phyloP scores from a whole-genome alignment of 2,329 filamentous ascomycete genomes.

The Clarireedia homoeocarpa region DNA sequence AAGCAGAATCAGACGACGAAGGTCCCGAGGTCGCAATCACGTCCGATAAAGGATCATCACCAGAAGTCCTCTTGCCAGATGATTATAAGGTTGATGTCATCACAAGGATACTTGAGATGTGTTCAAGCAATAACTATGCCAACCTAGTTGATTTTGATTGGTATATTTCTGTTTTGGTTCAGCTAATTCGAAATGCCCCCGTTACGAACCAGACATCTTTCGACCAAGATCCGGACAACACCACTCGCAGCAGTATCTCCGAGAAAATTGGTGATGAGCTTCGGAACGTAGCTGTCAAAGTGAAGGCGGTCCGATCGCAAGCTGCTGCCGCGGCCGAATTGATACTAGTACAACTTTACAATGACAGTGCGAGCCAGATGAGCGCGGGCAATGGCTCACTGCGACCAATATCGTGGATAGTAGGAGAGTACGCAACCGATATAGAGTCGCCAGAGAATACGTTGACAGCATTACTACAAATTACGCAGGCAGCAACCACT shows the following conservation, averaged over 20 bases:
- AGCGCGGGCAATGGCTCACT: slow-evolving; percentile 60
- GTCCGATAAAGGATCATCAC: slow-evolving; percentile 44
- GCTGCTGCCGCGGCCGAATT: slow-evolving; percentile 77
- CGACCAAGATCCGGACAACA: slow-evolving; percentile 7
- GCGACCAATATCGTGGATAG: slow-evolving; percentile 72
- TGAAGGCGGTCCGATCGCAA: slow-evolving; percentile 71
- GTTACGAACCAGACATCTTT: slow-evolving; percentile 33
- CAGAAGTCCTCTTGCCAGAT: slow-evolving; percentile 62
- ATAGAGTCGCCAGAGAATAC: slow-evolving; percentile 63
- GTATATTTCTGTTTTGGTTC: slow-evolving; percentile 87
- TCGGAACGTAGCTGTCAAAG: slow-evolving; percentile 84
- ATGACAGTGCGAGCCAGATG: slow-evolving; percentile 42
- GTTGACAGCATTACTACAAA: slow-evolving; percentile 66
- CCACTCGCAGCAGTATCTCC: slow-evolving; percentile 40
- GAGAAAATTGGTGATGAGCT: slow-evolving; percentile 76
- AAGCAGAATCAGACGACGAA: slow-evolving; percentile 46
- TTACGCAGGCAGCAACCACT: slow-evolving; percentile 45
- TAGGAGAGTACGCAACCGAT: slow-evolving; percentile 78
- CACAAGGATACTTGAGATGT: slow-evolving; percentile 77
- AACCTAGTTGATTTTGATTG: slow-evolving; percentile 90
- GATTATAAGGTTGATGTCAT: slow-evolving; percentile 84
- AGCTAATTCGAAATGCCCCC: slow-evolving; percentile 68
- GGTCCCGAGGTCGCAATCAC: slow-evolving; percentile 41
- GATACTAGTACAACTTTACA: slow-evolving; percentile 56
- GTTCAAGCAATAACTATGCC: slow-evolving; percentile 78